Percentiles rank a stretch among this genome's conserved stretches.
These are phyloP conservation scores for Penicillium goetzii DNA, from an alignment of 495 filamentous ascomycete genomes.

Conservation along the genomic window DNA sequence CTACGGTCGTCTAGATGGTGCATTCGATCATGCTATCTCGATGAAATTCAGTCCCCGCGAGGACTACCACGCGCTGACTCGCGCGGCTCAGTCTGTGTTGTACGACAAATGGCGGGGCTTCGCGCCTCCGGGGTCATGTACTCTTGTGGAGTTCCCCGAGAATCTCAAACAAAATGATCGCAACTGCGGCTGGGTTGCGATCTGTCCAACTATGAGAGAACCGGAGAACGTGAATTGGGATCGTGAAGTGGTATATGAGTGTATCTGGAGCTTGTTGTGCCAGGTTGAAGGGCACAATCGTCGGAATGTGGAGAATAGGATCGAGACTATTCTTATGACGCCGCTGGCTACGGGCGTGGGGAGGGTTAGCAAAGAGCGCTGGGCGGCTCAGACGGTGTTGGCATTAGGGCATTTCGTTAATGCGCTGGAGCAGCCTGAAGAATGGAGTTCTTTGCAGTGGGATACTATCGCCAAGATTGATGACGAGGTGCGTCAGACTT, in stretches of 20 bases:
- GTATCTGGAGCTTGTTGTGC: slow-evolving; percentile 55
- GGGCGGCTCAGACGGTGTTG: slow-evolving; percentile 53
- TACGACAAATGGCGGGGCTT: slow-evolving; percentile 54
- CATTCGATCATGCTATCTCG: slow-evolving; percentile 58
- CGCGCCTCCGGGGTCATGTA: slow-evolving; percentile 53
- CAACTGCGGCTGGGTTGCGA: slow-evolving; percentile 46
- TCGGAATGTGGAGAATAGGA: slow-evolving; percentile 25
- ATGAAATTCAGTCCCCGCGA: slow-evolving; percentile 47
- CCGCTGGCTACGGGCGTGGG: slow-evolving; percentile 54
- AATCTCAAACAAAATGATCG: slow-evolving; percentile 36
- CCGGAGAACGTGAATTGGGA: slow-evolving; percentile 49
- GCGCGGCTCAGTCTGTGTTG: slow-evolving; percentile 41
- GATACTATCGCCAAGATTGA: slow-evolving; percentile 28
- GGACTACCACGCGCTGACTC: slow-evolving; percentile 51
- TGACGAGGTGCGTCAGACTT: slow-evolving; percentile 36
- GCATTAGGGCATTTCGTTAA: slow-evolving; percentile 54
- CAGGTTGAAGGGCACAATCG: slow-evolving; percentile 51
- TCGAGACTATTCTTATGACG: slow-evolving; percentile 50
- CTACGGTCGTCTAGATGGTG: slow-evolving; percentile 55
- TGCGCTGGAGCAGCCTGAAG: slow-evolving; percentile 38
- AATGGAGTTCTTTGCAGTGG: slow-evolving; percentile 42
- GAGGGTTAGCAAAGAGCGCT: slow-evolving; percentile 45
- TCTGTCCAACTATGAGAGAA: slow-evolving; percentile 57
- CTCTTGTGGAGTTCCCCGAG: slow-evolving; percentile 45
- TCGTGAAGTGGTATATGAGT: slow-evolving; percentile 57